Base-by-base conservation (phyloP, 371 early-diverging fungal species). In the Blyttiomyces sp. region DNA sequence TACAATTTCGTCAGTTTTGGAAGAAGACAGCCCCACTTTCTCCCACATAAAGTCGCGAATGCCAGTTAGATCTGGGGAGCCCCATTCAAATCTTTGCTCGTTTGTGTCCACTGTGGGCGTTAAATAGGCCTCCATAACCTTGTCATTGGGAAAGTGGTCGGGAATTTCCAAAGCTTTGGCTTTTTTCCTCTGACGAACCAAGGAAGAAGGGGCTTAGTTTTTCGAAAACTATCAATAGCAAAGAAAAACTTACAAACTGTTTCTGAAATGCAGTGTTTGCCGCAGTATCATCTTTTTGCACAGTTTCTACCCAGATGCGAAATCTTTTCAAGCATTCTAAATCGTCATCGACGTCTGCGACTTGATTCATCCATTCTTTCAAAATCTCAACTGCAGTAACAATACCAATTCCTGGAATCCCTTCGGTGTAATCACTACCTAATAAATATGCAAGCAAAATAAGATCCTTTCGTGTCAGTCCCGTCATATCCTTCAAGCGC, bases 381-480 rank as follows among this genome's bases (percentile, higher is more conserved):
- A 97, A 54, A 26, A 94, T 84, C 67, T 95, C 94, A 84, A 94
- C 82, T 0, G 95, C 97, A 13, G 86, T 84, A n/a, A 94, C 92
- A 17, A 90, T 84, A n/a, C 99, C 99, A 24, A 99, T 73, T 3
- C 96, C 95, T 32, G 84, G 79, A 32, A 99, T 79, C 0, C 99
- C 99, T n/a, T 85, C 83, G 0, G 96, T 92, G 70, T 99, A 99
- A 80, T 99, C 99, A 68, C 95, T 94, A 4, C 99, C 99, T 6
- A 99, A 77, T 2, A 99, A 68, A 59, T 88, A 92, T 1, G 97
- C 93, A 35, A 99, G 68, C 31, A 87, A 82, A 24, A 98, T 87
- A 65, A 99, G 68, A 43, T 87, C 84, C 32, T 83, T 72, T 54
- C 91, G 76, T 34, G 76, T 69, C 43, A 99, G 74, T 13, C 73